phyloP scores from a whole-genome alignment of 2,329 filamentous ascomycete species.

The Curvularia sp. region DNA sequence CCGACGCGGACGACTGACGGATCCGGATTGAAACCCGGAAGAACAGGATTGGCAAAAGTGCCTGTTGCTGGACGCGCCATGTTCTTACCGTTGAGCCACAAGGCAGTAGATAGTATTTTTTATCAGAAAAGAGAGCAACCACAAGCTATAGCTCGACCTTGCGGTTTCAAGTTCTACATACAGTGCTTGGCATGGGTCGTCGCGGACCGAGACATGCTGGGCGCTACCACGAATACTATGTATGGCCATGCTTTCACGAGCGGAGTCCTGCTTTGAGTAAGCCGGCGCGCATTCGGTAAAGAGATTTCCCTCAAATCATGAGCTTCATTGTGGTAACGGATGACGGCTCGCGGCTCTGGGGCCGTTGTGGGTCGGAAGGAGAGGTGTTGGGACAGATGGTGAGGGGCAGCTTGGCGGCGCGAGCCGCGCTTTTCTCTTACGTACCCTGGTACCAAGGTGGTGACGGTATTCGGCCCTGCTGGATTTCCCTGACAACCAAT shows the following conservation, averaged over 20 bases:
- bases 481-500: neutral
- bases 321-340: neutral
- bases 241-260: neutral
- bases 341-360: neutral
- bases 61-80: neutral
- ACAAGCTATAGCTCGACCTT: neutral
- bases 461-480: neutral
- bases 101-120: neutral
- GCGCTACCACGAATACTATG: neutral
- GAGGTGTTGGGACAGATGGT: slow-evolving; percentile 1
- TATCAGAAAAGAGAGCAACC: neutral
- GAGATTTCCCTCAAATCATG: slow-evolving; percentile 14
- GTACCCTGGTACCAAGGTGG: neutral
- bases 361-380: slow-evolving; percentile 7
- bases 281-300: neutral
- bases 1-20: slow-evolving; percentile 56
- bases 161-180: neutral
- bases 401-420: slow-evolving; percentile 15
- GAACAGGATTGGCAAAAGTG: slow-evolving; percentile 15
- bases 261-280: neutral
- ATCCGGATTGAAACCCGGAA: slow-evolving; percentile 57
- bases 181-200: neutral
- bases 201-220: neutral
- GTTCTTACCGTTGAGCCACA: neutral
- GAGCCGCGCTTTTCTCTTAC: neutral